A percentile compares a stretch with the other conserved stretches of the same genome.
Conservation (phyloP, 2,329 filamentous ascomycete species). For the Cadophora sp. region DNA sequence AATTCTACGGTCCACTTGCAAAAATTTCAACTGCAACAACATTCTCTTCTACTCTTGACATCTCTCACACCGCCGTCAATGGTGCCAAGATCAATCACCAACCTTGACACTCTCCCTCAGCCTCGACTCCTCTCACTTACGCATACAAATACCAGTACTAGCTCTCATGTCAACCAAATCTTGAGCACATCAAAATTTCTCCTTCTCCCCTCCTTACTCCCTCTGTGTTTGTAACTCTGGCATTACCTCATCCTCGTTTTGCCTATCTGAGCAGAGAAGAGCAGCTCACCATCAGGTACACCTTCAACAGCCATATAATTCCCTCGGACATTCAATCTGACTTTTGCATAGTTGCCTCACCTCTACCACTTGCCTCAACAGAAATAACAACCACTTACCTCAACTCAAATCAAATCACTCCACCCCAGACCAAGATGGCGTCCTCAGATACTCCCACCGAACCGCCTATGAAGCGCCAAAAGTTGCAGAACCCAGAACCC, state of each 20-base stretch:
- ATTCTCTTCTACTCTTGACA: not conserved
- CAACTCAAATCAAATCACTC: not conserved
- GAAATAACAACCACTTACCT: not conserved
- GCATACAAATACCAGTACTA: not conserved
- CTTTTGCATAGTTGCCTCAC: not conserved
- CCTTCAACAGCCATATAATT: not conserved
- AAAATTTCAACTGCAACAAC: not conserved
- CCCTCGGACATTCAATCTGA: not conserved
- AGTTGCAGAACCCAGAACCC: not conserved
- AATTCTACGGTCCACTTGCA: too few species aligned
- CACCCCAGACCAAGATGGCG: not conserved
- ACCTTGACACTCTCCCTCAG: not conserved
- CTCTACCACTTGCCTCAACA: not conserved
- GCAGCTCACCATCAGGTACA: not conserved
- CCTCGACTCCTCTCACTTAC: not conserved
- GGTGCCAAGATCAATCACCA: not conserved
- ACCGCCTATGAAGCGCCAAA: slow-evolving; percentile 6
- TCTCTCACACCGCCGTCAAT: not conserved
- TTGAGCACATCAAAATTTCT: not conserved
- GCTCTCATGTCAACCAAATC: not conserved
- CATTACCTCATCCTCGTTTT: not conserved
- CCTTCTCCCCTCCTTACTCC: too few species aligned
- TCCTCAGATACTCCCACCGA: not conserved
- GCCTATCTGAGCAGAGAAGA: not conserved
- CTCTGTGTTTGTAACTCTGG: not conserved